Percentiles rank a stretch among this genome's conserved stretches.
Evolutionary conservation across 2,329 filamentous ascomycete species (phyloP).

Genomic region (Aspergillus sp.): DNA sequence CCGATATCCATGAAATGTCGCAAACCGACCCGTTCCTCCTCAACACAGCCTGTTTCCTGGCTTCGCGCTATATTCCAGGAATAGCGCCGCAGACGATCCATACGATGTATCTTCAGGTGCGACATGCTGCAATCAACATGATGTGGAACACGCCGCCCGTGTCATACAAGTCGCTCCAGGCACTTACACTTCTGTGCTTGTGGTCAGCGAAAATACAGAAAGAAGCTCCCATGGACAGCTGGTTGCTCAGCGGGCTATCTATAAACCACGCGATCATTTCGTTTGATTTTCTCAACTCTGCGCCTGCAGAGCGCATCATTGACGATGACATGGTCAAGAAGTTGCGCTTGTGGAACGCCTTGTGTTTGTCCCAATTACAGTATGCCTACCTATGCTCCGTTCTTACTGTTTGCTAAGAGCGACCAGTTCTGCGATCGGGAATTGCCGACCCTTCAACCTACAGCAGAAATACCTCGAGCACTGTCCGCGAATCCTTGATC

Average conservation of each 20-base stretch:
- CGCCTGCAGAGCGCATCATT: constrained; percentile 14
- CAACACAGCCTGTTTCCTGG: constrained; percentile 24
- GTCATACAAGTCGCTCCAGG: constrained; percentile 23
- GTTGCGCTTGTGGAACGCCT: constrained; percentile 25
- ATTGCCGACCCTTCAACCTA: constrained; percentile 22
- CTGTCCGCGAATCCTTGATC: constrained; percentile 21
- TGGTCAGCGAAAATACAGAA: constrained; percentile 24
- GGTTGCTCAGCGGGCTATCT: constrained; percentile 28
- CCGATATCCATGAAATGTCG: constrained; percentile 17
- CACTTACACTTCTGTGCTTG: constrained; percentile 22
- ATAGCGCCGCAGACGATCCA: constrained; percentile 19
- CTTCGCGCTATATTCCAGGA: constrained; percentile 24
- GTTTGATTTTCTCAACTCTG: constrained; percentile 13
- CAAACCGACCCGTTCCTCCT: constrained; percentile 22
- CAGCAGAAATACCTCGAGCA: constrained; percentile 21
- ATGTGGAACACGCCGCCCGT: constrained; percentile 22
- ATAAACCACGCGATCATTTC: constrained; percentile 24
- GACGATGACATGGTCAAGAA: constrained; percentile 21
- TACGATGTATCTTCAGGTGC: constrained; percentile 23
- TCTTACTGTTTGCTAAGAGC: constrained; percentile 5
- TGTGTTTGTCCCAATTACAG: constrained; percentile 26
- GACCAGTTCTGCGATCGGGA: constrained; percentile 20
- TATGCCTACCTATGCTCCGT: constrained; percentile 7
- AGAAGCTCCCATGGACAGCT: constrained; percentile 26
- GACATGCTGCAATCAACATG: constrained; percentile 19